phyloP scores from a whole-genome alignment of 495 filamentous ascomycete genomes.

The Podospora sp. region DNA sequence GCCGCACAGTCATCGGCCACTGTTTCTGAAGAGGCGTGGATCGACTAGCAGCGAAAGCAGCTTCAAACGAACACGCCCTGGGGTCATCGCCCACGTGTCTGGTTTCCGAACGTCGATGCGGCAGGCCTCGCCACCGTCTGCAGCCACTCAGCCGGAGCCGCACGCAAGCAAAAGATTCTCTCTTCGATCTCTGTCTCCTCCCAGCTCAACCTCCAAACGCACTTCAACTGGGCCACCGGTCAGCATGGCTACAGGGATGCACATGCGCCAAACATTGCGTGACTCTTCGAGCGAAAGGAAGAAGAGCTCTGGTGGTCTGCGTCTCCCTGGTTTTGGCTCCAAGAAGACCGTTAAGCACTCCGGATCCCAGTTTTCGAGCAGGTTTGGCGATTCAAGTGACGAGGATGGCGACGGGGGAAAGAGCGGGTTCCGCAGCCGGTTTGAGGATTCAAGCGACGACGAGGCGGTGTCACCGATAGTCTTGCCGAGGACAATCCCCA shows the following conservation, averaged over 20 bases:
- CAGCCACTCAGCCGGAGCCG: conserved; percentile 22
- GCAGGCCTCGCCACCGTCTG: conserved; percentile 29
- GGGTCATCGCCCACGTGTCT: conserved; percentile 25
- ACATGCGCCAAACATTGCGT: conserved; percentile 40
- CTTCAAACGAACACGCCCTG: conserved; percentile 46
- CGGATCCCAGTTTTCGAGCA: conserved; percentile 38
- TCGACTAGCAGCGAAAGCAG: conserved; percentile 54
- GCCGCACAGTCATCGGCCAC: neutral
- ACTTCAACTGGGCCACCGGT: conserved; percentile 20
- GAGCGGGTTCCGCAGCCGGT: conserved; percentile 65
- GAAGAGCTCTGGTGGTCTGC: conserved; percentile 30
- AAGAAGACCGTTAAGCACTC: conserved; percentile 30
- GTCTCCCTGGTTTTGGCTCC: conserved; percentile 39
- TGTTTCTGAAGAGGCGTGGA: conserved; percentile 39
- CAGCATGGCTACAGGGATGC: conserved; percentile 11
- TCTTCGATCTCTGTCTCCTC: conserved; percentile 43
- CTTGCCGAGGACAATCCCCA: conserved; percentile 14
- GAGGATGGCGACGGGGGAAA: conserved; percentile 57
- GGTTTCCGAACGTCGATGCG: conserved; percentile 49
- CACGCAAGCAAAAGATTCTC: conserved; percentile 43
- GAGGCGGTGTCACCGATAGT: conserved; percentile 46
- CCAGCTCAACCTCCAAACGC: conserved; percentile 34
- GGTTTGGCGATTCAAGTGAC: conserved; percentile 68
- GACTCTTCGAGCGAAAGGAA: conserved; percentile 28
- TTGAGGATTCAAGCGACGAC: conserved; percentile 82